Conservation (phyloP, 1,139 yeast genomes). For the Suhomyces choctaworum region DNA sequence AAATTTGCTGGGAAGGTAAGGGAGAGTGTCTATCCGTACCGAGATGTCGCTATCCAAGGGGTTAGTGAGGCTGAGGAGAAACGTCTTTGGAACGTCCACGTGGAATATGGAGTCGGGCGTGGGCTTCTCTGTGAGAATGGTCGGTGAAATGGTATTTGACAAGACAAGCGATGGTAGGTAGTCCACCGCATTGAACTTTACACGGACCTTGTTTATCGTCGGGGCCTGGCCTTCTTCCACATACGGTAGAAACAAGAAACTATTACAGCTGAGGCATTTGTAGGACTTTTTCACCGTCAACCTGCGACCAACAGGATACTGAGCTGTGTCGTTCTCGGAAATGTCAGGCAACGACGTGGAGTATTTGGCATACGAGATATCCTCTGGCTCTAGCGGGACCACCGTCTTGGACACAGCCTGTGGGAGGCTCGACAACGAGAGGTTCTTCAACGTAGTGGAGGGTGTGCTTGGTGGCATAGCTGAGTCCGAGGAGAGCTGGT, state of each 20-base stretch:
- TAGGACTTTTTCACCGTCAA: slow-evolving; percentile 27
- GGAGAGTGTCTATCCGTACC: slow-evolving; percentile 20
- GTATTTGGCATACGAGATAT: not conserved
- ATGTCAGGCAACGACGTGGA: not conserved
- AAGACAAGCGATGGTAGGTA: slow-evolving; percentile 30
- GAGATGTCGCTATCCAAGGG: slow-evolving; percentile 23
- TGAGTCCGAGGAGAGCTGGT: slow-evolving; percentile 1
- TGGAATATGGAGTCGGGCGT: slow-evolving; percentile 11
- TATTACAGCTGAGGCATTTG: slow-evolving; percentile 33
- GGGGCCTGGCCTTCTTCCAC: slow-evolving; percentile 27
- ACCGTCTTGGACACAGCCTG: not conserved
- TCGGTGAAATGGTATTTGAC: slow-evolving; percentile 11
- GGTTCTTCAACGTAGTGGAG: slow-evolving; percentile 9
- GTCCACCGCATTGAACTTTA: slow-evolving; percentile 38
- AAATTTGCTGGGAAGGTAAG: slow-evolving; percentile 17
- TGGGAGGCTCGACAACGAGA: slow-evolving; percentile 9
- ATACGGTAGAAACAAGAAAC: slow-evolving; percentile 27
- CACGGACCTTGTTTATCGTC: slow-evolving; percentile 29
- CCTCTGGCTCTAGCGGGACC: not conserved
- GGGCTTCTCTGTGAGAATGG: slow-evolving; percentile 5
- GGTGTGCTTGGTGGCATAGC: not conserved
- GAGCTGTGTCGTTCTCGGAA: not conserved
- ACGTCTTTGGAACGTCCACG: slow-evolving; percentile 17
- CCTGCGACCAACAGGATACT: slow-evolving; percentile 28
- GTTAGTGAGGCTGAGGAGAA: slow-evolving; percentile 33